These are phyloP conservation scores for Leucocoprinus sp. DNA, from an alignment of 768 basidiomycete species.

Conservation along the genomic window DNA sequence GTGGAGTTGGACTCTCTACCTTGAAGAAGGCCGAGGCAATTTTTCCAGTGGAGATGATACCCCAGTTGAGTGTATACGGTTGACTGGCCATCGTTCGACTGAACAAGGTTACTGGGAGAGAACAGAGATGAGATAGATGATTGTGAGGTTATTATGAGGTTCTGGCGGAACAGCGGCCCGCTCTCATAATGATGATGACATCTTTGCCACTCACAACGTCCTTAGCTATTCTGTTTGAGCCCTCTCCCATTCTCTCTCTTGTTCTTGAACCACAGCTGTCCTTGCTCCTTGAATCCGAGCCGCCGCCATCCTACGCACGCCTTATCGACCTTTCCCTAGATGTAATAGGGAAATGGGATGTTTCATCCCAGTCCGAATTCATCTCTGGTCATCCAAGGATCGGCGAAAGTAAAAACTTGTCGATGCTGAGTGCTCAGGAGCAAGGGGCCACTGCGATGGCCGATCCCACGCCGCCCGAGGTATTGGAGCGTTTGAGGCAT, in stretches of 20 bases:
- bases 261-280: slow-evolving; percentile 49
- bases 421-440: slow-evolving; percentile 69
- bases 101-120: slow-evolving; percentile 1
- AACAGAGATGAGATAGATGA: neutral
- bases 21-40: slow-evolving; percentile 65
- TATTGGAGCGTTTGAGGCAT: slow-evolving; percentile 62
- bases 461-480: slow-evolving; percentile 59
- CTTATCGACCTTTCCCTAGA: slow-evolving; percentile 49
- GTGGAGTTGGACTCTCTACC: slow-evolving; percentile 25
- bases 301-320: slow-evolving; percentile 35
- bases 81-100: slow-evolving; percentile 23
- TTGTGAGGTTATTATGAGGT: slow-evolving; percentile 4
- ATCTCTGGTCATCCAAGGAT: slow-evolving; percentile 85
- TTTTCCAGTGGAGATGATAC: slow-evolving; percentile 76
- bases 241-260: slow-evolving; percentile 47
- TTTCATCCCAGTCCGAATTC: slow-evolving; percentile 47
- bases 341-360: slow-evolving; percentile 46
- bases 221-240: slow-evolving; percentile 46
- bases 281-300: slow-evolving; percentile 18
- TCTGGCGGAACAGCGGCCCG: slow-evolving; percentile 6
- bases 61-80: slow-evolving; percentile 60
- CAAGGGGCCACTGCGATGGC: slow-evolving; percentile 44
- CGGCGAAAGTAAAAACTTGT: slow-evolving; percentile 72
- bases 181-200: slow-evolving; percentile 16
- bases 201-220: slow-evolving; percentile 29